Base-by-base conservation (phyloP, 257 asterid species). In the Solanum virginianum region DNA sequence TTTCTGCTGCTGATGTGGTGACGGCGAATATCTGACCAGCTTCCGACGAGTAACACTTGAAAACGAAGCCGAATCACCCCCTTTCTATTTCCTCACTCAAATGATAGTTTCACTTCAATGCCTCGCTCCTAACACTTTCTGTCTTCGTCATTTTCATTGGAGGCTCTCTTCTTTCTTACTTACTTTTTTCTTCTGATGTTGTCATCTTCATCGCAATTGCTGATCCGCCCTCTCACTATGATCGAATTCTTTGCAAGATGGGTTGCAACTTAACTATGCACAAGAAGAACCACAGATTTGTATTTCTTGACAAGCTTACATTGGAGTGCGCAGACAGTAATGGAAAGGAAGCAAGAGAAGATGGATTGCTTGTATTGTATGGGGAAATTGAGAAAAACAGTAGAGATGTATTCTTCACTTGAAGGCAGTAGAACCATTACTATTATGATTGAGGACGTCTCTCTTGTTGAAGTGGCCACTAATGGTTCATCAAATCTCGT, bases 211-310 rank as follows among this genome's bases (percentile, higher is more conserved):
- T 96, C 43, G 90, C 98, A 65, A 91, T 93, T 84, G 92, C 97
- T 29, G 95, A 94, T 11, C 95, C 98, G 18, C 94, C 95, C 86
- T 91, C 98, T 65, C 99, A 97, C 88, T 94, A 95, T 84, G 98
- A 97, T 65, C 99, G 99, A 51, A 88, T 97, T 84, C 98, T 97
- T 81, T 97, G 99, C 56, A 95, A 91, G 89, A 95, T 97, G 99
- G 99, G 99, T 75, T 96, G 98, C 93, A 95, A 95, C 88, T 89
- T 96, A 84, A 87, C 72, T 80, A 90, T 80, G 87, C 97, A 88
- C 32, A 89, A 92, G 86, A 97, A 95, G 86, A 90, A 86, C 86
- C 92, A 89, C 89, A 90, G 95, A 81, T 89, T 97, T 88, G 26
- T 92, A 41, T 94, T 91, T 92, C 88, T 94, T 32, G 99, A 97